Evolutionary conservation across 1,284 basidiomycete genomes (phyloP).

Genomic region (Coniophora puteana): DNA sequence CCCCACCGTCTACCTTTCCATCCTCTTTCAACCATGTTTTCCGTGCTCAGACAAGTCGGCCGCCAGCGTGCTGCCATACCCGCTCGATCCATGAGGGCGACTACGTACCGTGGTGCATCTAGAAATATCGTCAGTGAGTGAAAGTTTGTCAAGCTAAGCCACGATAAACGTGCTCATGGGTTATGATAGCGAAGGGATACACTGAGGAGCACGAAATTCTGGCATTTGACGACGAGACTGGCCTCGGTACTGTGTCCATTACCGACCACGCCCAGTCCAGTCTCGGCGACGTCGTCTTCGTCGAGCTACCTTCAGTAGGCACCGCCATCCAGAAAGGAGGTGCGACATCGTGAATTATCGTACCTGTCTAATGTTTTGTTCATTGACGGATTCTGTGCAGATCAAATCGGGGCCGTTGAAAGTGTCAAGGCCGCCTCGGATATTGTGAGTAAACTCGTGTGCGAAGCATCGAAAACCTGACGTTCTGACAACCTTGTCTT

Average conservation of each 20-base stretch:
- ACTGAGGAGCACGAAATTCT: conserved; percentile 93
- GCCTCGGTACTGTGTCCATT: conserved; percentile 83
- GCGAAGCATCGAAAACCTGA: neutral
- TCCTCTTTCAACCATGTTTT: conserved; percentile 21
- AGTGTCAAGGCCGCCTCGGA: conserved; percentile 98
- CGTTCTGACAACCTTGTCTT: conserved; percentile 11
- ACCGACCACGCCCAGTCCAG: conserved; percentile 95
- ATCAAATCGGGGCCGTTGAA: conserved; percentile 93
- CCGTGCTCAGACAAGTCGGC: conserved; percentile 17
- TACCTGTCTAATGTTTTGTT: conserved; percentile 4
- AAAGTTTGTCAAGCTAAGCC: neutral
- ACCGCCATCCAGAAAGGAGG: conserved; percentile 75
- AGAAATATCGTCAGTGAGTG: conserved; percentile 28
- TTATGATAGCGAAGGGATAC: conserved; percentile 68
- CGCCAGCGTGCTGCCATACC: conserved; percentile 14
- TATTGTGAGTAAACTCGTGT: conserved; percentile 51
- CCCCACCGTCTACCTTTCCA: too few relatives aligned
- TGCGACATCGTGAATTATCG: conserved; percentile 34
- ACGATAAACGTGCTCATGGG: neutral
- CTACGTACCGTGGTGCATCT: conserved; percentile 6
- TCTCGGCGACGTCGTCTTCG: conserved; percentile 96
- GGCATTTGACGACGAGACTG: conserved; percentile 74
- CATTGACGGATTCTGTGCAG: conserved; percentile 38
- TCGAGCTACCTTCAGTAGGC: conserved; percentile 83
- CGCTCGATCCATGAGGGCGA: conserved; percentile 2